phyloP scores from a whole-genome alignment of 225 moss, liverwort and hornwort genomes.

The Marchantia polymorpha region DNA sequence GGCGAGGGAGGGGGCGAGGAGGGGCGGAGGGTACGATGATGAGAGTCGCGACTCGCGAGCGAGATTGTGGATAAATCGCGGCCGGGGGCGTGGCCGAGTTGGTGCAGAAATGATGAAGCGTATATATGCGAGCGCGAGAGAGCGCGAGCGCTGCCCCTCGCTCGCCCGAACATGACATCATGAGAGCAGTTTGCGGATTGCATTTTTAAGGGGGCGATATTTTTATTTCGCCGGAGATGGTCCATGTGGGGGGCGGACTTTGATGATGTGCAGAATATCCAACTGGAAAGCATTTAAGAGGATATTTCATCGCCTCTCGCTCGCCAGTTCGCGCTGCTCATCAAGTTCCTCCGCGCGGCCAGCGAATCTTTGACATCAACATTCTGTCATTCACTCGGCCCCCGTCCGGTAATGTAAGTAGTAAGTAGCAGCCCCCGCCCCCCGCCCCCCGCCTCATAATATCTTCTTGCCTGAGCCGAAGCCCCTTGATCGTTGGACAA shows the following conservation, averaged over 20 bases:
- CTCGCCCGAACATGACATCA: not conserved
- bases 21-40: not conserved
- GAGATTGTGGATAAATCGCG: not conserved
- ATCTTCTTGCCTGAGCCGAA: not conserved
- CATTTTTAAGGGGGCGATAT: not conserved
- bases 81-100: not conserved
- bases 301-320: too few relatives aligned
- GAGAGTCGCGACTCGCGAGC: not conserved
- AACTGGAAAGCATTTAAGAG: too few relatives aligned
- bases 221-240: not conserved
- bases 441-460: not conserved
- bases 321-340: too few relatives aligned
- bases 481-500: not conserved
- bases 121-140: not conserved
- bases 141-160: too few relatives aligned
- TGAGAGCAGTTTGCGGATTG: not conserved
- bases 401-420: not conserved
- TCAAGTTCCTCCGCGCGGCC: too few relatives aligned
- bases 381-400: not conserved
- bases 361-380: too few relatives aligned
- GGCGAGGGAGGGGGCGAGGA: not conserved
- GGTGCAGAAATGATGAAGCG: not conserved
- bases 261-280: not conserved
- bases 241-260: not conserved
- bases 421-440: too few relatives aligned